A percentile compares a stretch with the other conserved stretches of the same genome.
Evolutionary conservation across 2,329 filamentous ascomycete species (phyloP).

Genomic region (Colletotrichum musicola): DNA sequence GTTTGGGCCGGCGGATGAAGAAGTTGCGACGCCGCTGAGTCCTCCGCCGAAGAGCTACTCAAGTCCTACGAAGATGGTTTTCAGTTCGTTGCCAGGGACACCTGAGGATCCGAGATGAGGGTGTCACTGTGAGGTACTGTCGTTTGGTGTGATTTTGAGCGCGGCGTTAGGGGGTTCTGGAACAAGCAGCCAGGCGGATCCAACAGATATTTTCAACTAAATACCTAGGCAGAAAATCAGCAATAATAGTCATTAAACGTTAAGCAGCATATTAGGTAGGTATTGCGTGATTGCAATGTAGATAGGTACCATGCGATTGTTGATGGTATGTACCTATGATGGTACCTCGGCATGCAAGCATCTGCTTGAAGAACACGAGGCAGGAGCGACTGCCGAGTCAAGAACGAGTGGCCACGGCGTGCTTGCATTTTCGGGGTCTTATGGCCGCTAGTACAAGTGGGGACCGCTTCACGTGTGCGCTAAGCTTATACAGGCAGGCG

Average conservation of each 20-base stretch:
- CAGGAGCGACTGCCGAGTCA: constrained; percentile 11
- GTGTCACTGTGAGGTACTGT: not conserved
- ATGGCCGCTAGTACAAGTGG: constrained; percentile 16
- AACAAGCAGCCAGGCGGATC: no score
- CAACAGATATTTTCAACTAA: no score
- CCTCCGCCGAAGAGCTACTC: constrained; percentile 26
- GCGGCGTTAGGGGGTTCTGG: constrained; percentile 5
- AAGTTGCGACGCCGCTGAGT: constrained; percentile 31
- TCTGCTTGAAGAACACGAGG: not conserved
- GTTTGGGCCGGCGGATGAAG: constrained; percentile 12
- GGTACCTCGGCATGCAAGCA: not conserved
- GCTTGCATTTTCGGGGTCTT: constrained; percentile 23
- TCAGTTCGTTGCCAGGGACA: not conserved
- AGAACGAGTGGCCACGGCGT: constrained; percentile 17
- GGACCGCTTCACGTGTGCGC: constrained; percentile 1
- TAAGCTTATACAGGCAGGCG: constrained; percentile 1
- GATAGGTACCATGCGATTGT: not conserved
- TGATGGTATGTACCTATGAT: no score
- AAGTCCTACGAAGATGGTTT: constrained; percentile 8
- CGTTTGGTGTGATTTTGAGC: not conserved
- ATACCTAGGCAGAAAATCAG: no score
- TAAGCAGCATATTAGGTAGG: not conserved
- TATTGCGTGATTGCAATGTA: no score
- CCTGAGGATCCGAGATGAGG: not conserved
- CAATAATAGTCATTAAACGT: no score